phyloP scores from a whole-genome alignment of 257 asterid species.

The Nicotiana knightiana region DNA sequence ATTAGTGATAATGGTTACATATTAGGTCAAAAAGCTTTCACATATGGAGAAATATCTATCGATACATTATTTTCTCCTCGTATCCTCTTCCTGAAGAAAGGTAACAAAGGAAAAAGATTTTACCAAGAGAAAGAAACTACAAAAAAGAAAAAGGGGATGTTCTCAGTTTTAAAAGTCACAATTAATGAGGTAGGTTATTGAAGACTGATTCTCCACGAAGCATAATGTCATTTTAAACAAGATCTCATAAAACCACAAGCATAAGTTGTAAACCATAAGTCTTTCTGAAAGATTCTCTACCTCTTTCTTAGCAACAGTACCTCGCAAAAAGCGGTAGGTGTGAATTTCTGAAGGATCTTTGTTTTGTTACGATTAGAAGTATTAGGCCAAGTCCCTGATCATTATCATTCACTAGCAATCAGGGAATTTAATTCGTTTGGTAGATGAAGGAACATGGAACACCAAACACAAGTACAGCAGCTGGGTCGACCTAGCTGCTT shows the following conservation, averaged over 20 bases:
- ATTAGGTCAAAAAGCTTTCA: background rate
- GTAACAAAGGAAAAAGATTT: background rate
- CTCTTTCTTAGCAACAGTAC: background rate
- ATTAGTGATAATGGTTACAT: background rate
- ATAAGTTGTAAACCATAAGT: background rate
- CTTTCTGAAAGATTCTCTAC: background rate
- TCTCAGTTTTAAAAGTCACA: background rate
- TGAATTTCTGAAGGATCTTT: background rate
- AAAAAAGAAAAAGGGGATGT: too few species aligned
- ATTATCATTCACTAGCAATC: too few species aligned
- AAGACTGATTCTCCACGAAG: background rate
- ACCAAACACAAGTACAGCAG: too few species aligned
- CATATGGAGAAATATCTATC: background rate
- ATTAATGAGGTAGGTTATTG: background rate
- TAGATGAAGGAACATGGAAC: too few species aligned
- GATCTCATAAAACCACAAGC: background rate
- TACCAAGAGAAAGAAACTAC: background rate
- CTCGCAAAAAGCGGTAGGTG: background rate
- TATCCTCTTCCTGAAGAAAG: background rate
- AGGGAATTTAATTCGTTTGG: too few species aligned
- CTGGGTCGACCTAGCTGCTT: too few species aligned
- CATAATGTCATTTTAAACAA: background rate
- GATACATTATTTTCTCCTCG: background rate
- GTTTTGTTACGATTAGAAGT: background rate
- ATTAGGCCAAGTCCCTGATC: background rate